Base-by-base conservation (phyloP, 179 eudicot species). In the Spinacia oleracea region DNA sequence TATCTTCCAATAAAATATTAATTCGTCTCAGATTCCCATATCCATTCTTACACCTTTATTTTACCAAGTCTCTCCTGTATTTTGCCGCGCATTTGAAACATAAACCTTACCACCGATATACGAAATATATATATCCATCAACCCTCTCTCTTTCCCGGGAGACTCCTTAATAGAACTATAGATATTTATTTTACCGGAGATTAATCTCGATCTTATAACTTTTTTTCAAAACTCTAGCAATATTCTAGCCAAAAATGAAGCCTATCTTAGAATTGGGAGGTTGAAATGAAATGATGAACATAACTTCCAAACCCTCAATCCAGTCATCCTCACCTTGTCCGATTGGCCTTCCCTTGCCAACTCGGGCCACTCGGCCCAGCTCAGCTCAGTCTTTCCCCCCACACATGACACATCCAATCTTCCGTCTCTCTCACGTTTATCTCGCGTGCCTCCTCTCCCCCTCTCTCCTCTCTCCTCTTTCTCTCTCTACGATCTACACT, bases 391-490 rank as follows among this genome's bases (percentile, higher is more conserved):
- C 11, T 2, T 21, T 63, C 23, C 5, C 25, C 23, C 34, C 6
- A 8, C 40, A n/a, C 21, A 21, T 11, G 25, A 6, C 50, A 0
- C 25, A 23, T 65, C 77, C 76, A 78, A 71, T 48, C 16, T 56
- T 42, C 46, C 40, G 20, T 58, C 68, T 51, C 67, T 21, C 51
- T 68, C 82, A 74, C 79, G 74, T 46, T 58, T 56, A 53, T 66
- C 78, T 53, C 78, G 75, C 75, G 78, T 80, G 78, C 58, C 51
- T 55, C 12, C 53, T 48, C 20, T 48, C 18, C 15, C 53, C 15
- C 51, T 46, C 51, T 46, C 50, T 15, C 11, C 48, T 45, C 48
- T 0, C 11, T 16, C 51, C 74, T 59, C 70, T 69, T 27, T 56
- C 75, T 59, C 58, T 50, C 70, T 46, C 38, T n/a, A 29, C 71